Base-by-base conservation (phyloP, 2,329 filamentous ascomycete species). In the Trichoderma arundinaceum region DNA sequence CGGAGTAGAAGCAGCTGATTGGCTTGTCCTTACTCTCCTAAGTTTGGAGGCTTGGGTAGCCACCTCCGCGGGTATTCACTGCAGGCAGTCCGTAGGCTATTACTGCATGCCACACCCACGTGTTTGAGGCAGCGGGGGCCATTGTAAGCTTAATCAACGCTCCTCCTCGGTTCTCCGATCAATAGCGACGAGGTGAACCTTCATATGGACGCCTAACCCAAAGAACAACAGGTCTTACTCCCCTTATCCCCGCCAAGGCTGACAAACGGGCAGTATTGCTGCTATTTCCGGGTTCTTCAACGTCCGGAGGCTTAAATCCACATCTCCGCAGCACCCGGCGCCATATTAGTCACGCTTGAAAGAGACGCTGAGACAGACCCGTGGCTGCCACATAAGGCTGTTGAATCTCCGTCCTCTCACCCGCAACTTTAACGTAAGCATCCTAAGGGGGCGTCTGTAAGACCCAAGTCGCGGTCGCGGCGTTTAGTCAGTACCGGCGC, bases 391-490 rank as follows among this genome's bases (percentile, higher is more conserved):
- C 59, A 63, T 63, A 33, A 39, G 57, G 44, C 44, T 60, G 44
- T 10, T 33, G 6, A 54, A 41, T 32, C 28, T 63, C 49, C 59
- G 49, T 46, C 49, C 59, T 22, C 38, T 43, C 46, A 22, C 33
- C 59, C 59, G 59, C 49, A 19, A 46, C 32, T 54, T 46, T 46
- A 35, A 43, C 22, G 41, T 44, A 32, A 44, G 56, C 56, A 19
- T 48, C 32, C 43, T 12, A 59, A n/a, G 43, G 56, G 49, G 48
- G 7, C 44, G 49, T 19, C 59, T 19, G 49, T 63, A 35, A 63
- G 59, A 54, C 59, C 59, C 32, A 62, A 53, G 38, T 43, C 48
- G 13, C 59, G 59, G 39, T 53, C 59, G 49, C 59, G 59, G 59
- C 49, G 48, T 54, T 63, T 46, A 38, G 4, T 28, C 38, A 62